These are phyloP conservation scores for Cnidoscolus chayamansa DNA, from an alignment of 441 rosid species.

Conservation along the genomic window DNA sequence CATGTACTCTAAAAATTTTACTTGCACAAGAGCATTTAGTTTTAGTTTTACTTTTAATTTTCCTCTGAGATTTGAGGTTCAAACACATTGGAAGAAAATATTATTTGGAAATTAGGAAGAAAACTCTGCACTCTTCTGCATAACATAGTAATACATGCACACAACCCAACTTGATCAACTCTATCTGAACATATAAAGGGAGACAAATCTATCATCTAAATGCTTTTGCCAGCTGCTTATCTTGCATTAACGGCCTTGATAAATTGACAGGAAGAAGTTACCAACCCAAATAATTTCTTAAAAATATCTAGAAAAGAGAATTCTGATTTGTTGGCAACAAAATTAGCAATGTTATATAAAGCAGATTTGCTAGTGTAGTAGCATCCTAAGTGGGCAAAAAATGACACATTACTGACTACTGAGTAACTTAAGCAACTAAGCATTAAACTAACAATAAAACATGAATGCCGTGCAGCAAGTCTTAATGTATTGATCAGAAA, in stretches of 20 bases:
- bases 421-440: neutral
- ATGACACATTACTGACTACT: neutral
- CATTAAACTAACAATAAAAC: neutral
- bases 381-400: neutral
- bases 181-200: neutral
- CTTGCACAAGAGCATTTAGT: neutral
- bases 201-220: conserved; percentile 1
- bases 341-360: no score
- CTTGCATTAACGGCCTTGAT: neutral
- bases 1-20: neutral
- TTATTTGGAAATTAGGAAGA: neutral
- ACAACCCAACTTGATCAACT: neutral
- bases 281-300: neutral
- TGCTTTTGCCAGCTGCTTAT: neutral
- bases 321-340: neutral
- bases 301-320: no score
- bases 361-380: neutral
- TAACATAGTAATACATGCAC: neutral
- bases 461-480: neutral
- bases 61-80: neutral
- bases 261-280: neutral
- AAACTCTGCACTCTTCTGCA: neutral
- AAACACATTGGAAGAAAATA: neutral
- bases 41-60: no score
- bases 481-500: neutral